Percentiles rank a stretch among this genome's conserved stretches.
phyloP scores from a whole-genome alignment of 176 grass and related monocot genomes.

The Ensete glaucum region DNA sequence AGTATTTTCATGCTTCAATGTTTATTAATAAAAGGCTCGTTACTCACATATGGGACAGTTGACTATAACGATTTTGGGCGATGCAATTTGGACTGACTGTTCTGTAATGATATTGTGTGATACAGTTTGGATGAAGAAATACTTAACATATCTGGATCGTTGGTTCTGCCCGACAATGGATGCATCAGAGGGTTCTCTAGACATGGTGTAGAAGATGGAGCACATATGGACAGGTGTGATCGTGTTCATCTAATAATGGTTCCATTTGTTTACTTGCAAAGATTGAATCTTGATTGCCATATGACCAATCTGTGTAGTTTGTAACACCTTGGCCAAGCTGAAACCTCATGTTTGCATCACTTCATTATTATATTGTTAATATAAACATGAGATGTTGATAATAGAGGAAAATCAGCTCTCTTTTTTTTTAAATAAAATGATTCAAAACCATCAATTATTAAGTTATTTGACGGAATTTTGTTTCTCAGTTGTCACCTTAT shows the following conservation, averaged over 20 bases:
- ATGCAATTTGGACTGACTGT: too few relatives aligned
- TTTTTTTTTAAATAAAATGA: not conserved
- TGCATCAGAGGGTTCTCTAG: slow-evolving; percentile 51
- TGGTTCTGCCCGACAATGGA: slow-evolving; percentile 58
- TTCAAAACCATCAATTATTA: not conserved
- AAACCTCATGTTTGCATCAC: not conserved
- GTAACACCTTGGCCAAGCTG: not conserved
- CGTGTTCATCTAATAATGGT: not conserved
- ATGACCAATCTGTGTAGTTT: not conserved
- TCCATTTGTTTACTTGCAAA: not conserved
- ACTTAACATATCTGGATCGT: slow-evolving; percentile 57
- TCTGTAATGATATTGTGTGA: not conserved
- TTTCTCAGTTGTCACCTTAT: not conserved
- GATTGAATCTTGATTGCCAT: not conserved
- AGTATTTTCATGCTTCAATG: not conserved
- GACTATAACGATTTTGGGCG: too few relatives aligned
- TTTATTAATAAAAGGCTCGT: not conserved
- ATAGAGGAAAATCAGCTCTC: not conserved
- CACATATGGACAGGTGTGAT: slow-evolving; percentile 25
- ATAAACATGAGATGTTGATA: not conserved
- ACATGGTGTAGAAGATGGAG: slow-evolving; percentile 39
- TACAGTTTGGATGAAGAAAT: slow-evolving; percentile 80
- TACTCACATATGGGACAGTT: too few relatives aligned
- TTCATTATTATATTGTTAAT: not conserved
- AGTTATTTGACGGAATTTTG: not conserved